Base-by-base conservation (phyloP, 495 filamentous ascomycete genomes). In the Talaromyces thailandensis region DNA sequence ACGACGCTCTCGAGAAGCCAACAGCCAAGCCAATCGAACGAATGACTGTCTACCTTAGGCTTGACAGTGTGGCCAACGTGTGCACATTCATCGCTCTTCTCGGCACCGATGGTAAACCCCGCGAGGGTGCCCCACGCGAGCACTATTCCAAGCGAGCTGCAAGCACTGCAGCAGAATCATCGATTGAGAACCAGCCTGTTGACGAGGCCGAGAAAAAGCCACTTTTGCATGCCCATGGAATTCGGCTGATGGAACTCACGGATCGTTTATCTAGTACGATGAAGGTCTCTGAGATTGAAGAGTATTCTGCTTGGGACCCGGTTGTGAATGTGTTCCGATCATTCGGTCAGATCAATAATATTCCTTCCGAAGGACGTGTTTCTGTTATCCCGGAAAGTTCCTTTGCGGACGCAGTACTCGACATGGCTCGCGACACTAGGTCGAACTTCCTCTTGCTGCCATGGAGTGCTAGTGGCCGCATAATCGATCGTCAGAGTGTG, bases 221-320 rank as follows among this genome's bases (percentile, higher is more conserved):
- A 24, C 82, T 86, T 0, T 80, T 96, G 3, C 84, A 92, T 69
- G 90, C 95, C 0, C 88, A 96, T 67, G 94, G 92, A 37, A 74
- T 96, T 24, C 88, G 93, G 2, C 78, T 98, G 56, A 73, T 97
- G 45, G 91, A 95, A 69, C 84, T 98, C 24, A 94, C 91, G 0
- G 92, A 98, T 64, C 92, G 94, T 80, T 87, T 88, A 32, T 97
- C 94, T 6, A 90, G 92, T 21, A 92, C 96, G 60, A 98, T 98
- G 94, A 88, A 92, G 67, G 90, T 96, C 6, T 86, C 91, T 0
- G 91, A 94, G 63, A 78, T 85, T 45, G 91, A 93, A 9, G 90
- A 92, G 21, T 86, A 88, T 64, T 83, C 85, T 11, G 75, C 85
- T 5, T 83, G 83, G 73, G 94, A 98, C 66, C 92, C 94, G 5